Evolutionary conservation across 805 yeast genomes (phyloP).

Genomic region (Yueomyces sp.): DNA sequence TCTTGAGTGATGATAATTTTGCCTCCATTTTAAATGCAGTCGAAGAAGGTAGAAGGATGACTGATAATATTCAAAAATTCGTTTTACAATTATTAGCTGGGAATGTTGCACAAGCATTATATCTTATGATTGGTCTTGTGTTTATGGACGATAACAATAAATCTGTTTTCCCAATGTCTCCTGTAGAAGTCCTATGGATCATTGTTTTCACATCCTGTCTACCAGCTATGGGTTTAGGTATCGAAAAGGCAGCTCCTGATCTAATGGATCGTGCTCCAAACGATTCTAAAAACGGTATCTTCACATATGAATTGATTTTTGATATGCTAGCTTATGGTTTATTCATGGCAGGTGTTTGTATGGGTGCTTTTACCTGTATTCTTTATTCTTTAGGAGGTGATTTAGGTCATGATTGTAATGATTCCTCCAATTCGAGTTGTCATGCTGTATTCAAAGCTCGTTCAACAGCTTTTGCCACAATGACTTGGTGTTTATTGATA

Average conservation of each 20-base stretch:
- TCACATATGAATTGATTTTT: slow-evolving; percentile 51
- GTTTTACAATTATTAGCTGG: slow-evolving; percentile 89
- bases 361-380: slow-evolving; percentile 49
- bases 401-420: slow-evolving; percentile 55
- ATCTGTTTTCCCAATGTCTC: slow-evolving; percentile 86
- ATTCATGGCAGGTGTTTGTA: slow-evolving; percentile 60
- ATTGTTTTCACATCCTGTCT: slow-evolving; percentile 97
- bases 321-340: slow-evolving; percentile 66
- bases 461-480: slow-evolving; percentile 62
- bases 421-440: slow-evolving; percentile 34
- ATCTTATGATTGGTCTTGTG: slow-evolving; percentile 70
- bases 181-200: slow-evolving; percentile 96
- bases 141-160: slow-evolving; percentile 54
- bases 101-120: slow-evolving; percentile 83
- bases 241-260: slow-evolving; percentile 90
- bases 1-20: slow-evolving; percentile 90
- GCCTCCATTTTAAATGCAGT: slow-evolving; percentile 86
- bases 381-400: slow-evolving; percentile 53
- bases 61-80: slow-evolving; percentile 87
- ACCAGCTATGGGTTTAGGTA: slow-evolving; percentile 95
- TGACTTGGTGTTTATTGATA: slow-evolving; percentile 78
- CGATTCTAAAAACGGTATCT: slow-evolving; percentile 66
- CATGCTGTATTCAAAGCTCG: slow-evolving; percentile 58
- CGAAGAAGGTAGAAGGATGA: slow-evolving; percentile 95
- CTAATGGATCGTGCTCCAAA: slow-evolving; percentile 95